Base-by-base conservation (phyloP, 345 rosid species). In the Salix suchowensis region DNA sequence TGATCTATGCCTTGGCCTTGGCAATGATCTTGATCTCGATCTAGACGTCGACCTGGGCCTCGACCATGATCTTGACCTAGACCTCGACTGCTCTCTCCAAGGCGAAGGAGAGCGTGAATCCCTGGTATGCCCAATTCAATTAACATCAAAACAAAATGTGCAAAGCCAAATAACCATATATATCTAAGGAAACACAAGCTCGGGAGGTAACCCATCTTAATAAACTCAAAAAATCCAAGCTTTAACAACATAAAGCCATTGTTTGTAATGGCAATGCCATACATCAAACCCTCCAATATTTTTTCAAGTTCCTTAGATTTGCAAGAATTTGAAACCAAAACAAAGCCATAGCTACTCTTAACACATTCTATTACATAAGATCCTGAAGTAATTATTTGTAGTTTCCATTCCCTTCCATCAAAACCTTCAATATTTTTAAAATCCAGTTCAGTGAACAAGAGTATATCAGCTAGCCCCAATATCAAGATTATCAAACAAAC, bases 21-120 rank as follows among this genome's bases (percentile, higher is more conserved):
- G 83, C 82, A 86, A 87, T 19, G 94, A 88, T 48, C 89, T 83
- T 34, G 97, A 88, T 71, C 95, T 85, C 0, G 92, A 84, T 79
- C 94, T 77, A 10, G 87, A 82, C 76, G 89, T 84, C 3, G 90
- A 76, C 74, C 86, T 79, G 2, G 74, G 67, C n/a, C 76, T 42
- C 8, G 76, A 65, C 39, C 55, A 34, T 2, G 78, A 68, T 42
- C 81, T 68, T 13, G 86, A 86, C 58, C 88, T 86, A 9, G 89
- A 85, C 84, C 85, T 79, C 0, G 86, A 87, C 77, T 84, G 87
- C 68, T 84, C 92, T 78, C 85, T 83, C 85, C 88, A 85, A 2
- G 97, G 93, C 11, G 97, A 90, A 78, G 89, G 92, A 67, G 98
- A 89, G 67, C 74, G 83, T 68, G 92, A 84, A 80, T 79, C 80